phyloP scores from a whole-genome alignment of 768 basidiomycete species.

The Podaxis sp. region DNA sequence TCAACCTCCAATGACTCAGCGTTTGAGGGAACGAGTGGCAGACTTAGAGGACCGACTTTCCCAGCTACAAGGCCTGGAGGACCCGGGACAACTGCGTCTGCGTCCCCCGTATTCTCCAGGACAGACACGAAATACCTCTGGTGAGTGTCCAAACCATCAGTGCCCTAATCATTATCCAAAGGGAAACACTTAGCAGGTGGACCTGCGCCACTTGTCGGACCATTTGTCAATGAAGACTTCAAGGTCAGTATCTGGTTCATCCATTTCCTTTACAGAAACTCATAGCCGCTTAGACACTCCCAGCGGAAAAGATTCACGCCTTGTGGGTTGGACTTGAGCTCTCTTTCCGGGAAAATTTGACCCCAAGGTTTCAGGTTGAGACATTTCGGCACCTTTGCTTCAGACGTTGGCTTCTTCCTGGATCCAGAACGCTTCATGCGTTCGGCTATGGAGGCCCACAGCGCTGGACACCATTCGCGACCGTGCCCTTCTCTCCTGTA shows the following conservation, averaged over 20 bases:
- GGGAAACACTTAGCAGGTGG: background rate
- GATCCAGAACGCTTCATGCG: constrained; percentile 37
- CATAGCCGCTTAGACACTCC: background rate
- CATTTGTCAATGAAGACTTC: constrained; percentile 1
- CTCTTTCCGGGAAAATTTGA: background rate
- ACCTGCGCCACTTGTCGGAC: background rate
- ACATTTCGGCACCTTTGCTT: constrained; percentile 35
- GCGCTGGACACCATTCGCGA: constrained; percentile 25
- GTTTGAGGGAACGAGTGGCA: constrained; percentile 42
- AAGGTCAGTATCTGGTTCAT: background rate
- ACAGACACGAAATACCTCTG: background rate
- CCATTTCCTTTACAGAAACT: background rate
- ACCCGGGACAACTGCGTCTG: background rate
- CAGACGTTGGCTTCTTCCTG: constrained; percentile 52
- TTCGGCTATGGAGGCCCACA: constrained; percentile 24
- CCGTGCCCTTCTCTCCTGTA: constrained; percentile 33
- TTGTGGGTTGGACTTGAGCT: background rate
- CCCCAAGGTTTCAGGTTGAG: constrained; percentile 16
- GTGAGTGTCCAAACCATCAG: background rate
- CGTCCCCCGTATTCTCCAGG: background rate
- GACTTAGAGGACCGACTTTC: constrained; percentile 33
- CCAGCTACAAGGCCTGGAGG: background rate
- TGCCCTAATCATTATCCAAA: background rate
- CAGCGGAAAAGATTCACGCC: background rate
- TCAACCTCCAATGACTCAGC: constrained; percentile 38